Evolutionary conservation across 768 basidiomycete genomes (phyloP).

Genomic region (Mycena vulgaris): DNA sequence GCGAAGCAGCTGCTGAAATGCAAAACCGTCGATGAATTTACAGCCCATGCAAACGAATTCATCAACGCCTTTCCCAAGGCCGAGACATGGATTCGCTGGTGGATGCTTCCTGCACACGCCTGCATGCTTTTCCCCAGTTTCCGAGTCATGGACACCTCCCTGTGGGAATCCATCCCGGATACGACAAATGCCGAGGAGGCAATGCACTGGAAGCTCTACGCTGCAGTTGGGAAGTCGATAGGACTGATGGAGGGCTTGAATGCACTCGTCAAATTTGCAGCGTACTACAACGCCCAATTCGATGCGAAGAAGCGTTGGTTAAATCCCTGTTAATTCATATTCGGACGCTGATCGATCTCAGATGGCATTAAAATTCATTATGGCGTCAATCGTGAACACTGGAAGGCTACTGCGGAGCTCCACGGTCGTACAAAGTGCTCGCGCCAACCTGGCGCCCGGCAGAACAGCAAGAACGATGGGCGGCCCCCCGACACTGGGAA

Average conservation of each 20-base stretch:
- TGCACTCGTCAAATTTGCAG: neutral
- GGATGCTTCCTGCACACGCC: conserved; percentile 1
- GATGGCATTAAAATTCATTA: no score
- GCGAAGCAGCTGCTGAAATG: neutral
- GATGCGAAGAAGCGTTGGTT: neutral
- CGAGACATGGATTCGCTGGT: conserved; percentile 2
- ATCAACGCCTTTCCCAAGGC: neutral
- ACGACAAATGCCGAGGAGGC: conserved; percentile 51
- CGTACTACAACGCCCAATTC: neutral
- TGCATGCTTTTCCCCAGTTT: neutral
- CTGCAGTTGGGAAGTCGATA: conserved; percentile 28
- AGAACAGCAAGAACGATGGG: conserved; percentile 9
- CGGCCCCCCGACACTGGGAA: conserved; percentile 20
- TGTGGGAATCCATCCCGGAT: conserved; percentile 43
- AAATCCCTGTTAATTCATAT: neutral
- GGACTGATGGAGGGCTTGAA: neutral
- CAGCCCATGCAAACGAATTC: neutral
- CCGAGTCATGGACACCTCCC: neutral
- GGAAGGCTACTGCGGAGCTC: neutral
- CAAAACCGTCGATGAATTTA: neutral
- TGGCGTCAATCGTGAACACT: neutral
- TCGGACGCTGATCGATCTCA: neutral
- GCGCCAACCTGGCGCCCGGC: neutral
- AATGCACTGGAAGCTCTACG: conserved; percentile 48
- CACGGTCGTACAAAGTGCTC: neutral